Percentiles rank a stretch among this genome's conserved stretches.
Evolutionary conservation across 2,329 filamentous ascomycete species (phyloP).

Genomic region (Bipolaris oryzae): DNA sequence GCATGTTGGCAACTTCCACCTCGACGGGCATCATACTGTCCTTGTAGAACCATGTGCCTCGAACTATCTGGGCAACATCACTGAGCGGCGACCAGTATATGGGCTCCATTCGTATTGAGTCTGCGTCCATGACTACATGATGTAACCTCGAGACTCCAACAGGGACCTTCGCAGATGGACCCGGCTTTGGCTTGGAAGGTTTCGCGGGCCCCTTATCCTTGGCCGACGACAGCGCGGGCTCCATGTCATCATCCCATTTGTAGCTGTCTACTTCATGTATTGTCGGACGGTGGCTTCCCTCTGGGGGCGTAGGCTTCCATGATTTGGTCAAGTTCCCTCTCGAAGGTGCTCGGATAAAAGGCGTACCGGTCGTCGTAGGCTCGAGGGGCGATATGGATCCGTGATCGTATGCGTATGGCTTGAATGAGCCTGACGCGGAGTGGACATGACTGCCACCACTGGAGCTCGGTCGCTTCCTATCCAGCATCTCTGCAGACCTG

Average conservation of each 20-base stretch:
- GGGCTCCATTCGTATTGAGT: conserved; percentile 76
- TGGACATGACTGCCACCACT: conserved; percentile 30
- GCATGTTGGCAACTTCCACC: conserved; percentile 82
- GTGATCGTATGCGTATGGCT: conserved; percentile 38
- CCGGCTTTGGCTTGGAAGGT: conserved; percentile 33
- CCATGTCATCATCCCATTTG: conserved; percentile 54
- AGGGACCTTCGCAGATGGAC: conserved; percentile 66
- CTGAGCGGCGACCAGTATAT: conserved; percentile 98
- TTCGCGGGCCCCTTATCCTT: conserved; percentile 40
- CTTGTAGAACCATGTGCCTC: conserved; percentile 97
- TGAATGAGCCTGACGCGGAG: conserved; percentile 37
- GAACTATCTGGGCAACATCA: conserved; percentile 79
- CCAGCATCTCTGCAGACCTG: conserved; percentile 35
- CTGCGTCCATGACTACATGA: conserved; percentile 76
- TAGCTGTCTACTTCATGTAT: conserved; percentile 55
- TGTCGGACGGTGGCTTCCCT: conserved; percentile 42
- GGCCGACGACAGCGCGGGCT: conserved; percentile 35
- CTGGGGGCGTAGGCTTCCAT: conserved; percentile 30
- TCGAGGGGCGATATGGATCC: conserved; percentile 39
- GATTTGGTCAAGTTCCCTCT: conserved; percentile 43
- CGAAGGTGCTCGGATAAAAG: conserved; percentile 58
- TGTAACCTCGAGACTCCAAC: conserved; percentile 92
- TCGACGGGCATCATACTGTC: conserved; percentile 93
- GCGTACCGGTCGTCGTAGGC: conserved; percentile 54
- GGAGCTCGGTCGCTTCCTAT: conserved; percentile 31